Evolutionary conservation across 805 yeast species (phyloP).

Genomic region (Candida ficus): DNA sequence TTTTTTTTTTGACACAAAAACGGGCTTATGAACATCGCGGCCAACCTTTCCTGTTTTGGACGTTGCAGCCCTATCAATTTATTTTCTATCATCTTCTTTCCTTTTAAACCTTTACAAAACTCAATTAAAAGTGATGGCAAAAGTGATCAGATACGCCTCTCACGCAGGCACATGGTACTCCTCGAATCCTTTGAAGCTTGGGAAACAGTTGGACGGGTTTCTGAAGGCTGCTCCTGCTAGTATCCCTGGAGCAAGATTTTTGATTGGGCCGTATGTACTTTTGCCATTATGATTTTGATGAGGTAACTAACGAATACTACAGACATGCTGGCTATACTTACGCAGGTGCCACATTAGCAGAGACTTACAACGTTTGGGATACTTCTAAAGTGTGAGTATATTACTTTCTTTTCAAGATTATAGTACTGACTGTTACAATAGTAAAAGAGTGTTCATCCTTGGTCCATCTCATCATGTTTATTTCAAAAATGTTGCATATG

Average conservation of each 20-base stretch:
- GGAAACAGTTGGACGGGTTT: conserved; percentile 44
- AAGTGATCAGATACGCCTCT: conserved; percentile 30
- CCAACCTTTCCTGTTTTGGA: not conserved
- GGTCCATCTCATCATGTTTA: conserved; percentile 95
- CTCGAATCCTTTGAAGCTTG: conserved; percentile 36
- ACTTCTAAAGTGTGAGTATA: conserved; percentile 34
- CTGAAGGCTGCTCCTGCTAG: conserved; percentile 33
- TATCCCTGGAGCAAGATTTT: conserved; percentile 41
- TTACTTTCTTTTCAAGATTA: not conserved
- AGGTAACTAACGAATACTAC: conserved; percentile 1
- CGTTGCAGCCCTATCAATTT: not conserved
- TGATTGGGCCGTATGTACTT: conserved; percentile 45
- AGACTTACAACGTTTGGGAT: conserved; percentile 72
- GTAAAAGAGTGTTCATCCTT: conserved; percentile 65
- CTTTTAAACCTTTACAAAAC: not conserved
- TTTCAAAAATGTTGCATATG: conserved; percentile 53
- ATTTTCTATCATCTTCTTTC: not conserved
- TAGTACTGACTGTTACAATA: conserved; percentile 7
- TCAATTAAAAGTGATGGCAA: not conserved
- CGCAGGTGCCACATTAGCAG: conserved; percentile 73
- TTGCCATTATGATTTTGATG: too few species aligned
- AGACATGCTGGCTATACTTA: conserved; percentile 90
- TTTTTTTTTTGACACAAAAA: not conserved
- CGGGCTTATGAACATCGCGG: not conserved
- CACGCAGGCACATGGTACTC: conserved; percentile 94